These are phyloP conservation scores for Quillaja saponaria DNA, from an alignment of 306 rosid species.

Conservation along the genomic window DNA sequence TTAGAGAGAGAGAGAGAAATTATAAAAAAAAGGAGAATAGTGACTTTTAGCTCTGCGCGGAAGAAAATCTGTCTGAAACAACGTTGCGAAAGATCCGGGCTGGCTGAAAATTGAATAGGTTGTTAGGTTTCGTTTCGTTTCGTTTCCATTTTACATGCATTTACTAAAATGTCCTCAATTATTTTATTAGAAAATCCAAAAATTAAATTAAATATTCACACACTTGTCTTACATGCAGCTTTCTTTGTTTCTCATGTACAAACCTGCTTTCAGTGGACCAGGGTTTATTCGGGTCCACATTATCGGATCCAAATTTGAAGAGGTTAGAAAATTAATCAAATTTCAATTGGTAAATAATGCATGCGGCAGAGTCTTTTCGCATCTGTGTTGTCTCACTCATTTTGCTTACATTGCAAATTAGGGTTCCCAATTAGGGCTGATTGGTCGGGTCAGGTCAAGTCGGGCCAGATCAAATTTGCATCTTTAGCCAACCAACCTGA, in stretches of 20 bases:
- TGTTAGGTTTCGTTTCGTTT: slow-evolving; percentile 39
- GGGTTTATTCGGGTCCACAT: slow-evolving; percentile 24
- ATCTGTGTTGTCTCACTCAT: too few relatives aligned
- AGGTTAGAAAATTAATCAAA: too few relatives aligned
- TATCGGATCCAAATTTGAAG: not conserved
- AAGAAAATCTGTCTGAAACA: slow-evolving; percentile 81
- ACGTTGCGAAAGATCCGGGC: slow-evolving; percentile 87
- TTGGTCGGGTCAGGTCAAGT: too few relatives aligned
- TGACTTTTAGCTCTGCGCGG: slow-evolving; percentile 63
- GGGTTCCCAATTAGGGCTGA: too few relatives aligned
- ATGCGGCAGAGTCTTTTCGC: too few relatives aligned
- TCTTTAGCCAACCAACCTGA: too few relatives aligned
- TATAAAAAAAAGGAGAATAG: slow-evolving; percentile 28
- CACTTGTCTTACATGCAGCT: slow-evolving; percentile 93
- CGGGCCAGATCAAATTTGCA: too few relatives aligned
- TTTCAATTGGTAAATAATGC: too few relatives aligned
- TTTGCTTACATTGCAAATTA: too few relatives aligned
- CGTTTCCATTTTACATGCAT: fast-evolving
- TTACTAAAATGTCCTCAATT: slow-evolving; percentile 35
- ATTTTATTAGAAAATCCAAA: too few relatives aligned
- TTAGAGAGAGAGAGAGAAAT: not conserved
- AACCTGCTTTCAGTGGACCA: not conserved
- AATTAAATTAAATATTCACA: slow-evolving; percentile 15
- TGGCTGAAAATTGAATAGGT: slow-evolving; percentile 48
- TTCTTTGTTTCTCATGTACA: slow-evolving; percentile 4